Evolutionary conservation across 2,329 filamentous ascomycete species (phyloP), one percentile per base, ranked within the genome.

Genomic region (Colletotrichum tabaci): DNA sequence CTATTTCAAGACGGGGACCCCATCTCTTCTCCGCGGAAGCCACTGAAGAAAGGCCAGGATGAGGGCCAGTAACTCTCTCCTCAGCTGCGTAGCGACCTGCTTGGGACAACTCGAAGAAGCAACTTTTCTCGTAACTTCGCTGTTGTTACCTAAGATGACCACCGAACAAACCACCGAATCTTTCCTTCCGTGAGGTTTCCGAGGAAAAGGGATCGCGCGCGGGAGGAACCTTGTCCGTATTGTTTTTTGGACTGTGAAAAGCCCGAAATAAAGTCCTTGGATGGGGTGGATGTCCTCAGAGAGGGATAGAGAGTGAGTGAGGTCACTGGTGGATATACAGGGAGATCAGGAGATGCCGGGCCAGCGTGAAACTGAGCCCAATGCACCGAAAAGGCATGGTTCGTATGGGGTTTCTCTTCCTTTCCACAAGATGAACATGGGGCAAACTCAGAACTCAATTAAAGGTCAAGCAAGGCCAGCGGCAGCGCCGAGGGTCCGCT

Each of bases 221-320:
- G 42, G 16, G 44, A 65, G 57, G 53, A 53, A 58, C 52, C 46
- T 60, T 69, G n/a, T 60, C 60, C 66, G 66, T 65, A 55, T 69
- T 60, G 3, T 26, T 23, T 23, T 23, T 23, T 60, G 66, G 66
- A 60, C 60, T 65, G 53, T 65, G 66, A 53, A 15, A 47, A 13
- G 4, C 15, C 21, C 35, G 23, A 21, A 18, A 47, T 65, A 60
- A 7, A 58, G 35, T 66, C 61, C 55, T 21, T 13, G 16, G 0
- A 60, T 58, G 53, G 46, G 61, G 61, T 2, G 61, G 30, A 30
- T 23, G 21, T 30, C 47, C 23, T 30, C 47, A 60, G 26, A 55
- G 38, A 53, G 52, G 46, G 23, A 44, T 23, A 23, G 21, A 30
- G 30, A 30, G 30, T 6, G 30, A 30, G 30, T 64, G 35, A 52